These are phyloP conservation scores for Lachnellula occidentalis DNA, from an alignment of 2,329 filamentous ascomycete genomes.

Conservation along the genomic window DNA sequence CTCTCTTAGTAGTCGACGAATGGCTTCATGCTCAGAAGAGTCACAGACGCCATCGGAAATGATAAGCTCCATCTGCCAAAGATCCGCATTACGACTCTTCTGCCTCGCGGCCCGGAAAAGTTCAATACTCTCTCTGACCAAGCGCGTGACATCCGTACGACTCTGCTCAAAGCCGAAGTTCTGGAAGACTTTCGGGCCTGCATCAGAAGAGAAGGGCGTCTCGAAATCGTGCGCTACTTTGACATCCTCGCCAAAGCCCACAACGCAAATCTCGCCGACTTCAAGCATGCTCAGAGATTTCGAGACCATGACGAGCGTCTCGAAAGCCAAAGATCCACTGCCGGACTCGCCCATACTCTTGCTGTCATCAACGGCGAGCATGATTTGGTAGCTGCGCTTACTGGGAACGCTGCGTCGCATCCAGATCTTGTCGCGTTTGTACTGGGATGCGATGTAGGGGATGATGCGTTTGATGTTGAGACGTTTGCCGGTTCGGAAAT, in stretches of 20 bases:
- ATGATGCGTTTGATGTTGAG: conserved; percentile 99
- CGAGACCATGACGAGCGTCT: conserved; percentile 88
- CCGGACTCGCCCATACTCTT: conserved; percentile 83
- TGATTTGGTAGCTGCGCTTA: conserved; percentile 93
- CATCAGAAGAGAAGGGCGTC: conserved; percentile 72
- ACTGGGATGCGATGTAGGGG: conserved; percentile 95
- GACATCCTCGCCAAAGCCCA: conserved; percentile 82
- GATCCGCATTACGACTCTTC: conserved; percentile 51
- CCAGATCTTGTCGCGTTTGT: conserved; percentile 99
- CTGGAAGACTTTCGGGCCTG: conserved; percentile 77
- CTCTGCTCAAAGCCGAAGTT: conserved; percentile 81
- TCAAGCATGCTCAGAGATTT: conserved; percentile 88
- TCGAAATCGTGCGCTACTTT: conserved; percentile 83
- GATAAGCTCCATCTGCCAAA: conserved; percentile 93
- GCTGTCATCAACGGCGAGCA: conserved; percentile 94
- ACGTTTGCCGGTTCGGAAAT: conserved; percentile 94
- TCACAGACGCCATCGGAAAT: conserved; percentile 93
- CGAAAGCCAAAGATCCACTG: conserved; percentile 76
- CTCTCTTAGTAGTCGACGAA: conserved; percentile 75
- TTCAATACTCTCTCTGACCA: conserved; percentile 73
- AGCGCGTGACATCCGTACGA: conserved; percentile 75
- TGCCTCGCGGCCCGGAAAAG: conserved; percentile 72
- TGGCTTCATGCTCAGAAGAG: conserved; percentile 69
- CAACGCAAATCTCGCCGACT: conserved; percentile 84
- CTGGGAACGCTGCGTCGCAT: conserved; percentile 88